Base-by-base conservation (phyloP, 345 rosid genomes). In the Lepidium aucheri region DNA sequence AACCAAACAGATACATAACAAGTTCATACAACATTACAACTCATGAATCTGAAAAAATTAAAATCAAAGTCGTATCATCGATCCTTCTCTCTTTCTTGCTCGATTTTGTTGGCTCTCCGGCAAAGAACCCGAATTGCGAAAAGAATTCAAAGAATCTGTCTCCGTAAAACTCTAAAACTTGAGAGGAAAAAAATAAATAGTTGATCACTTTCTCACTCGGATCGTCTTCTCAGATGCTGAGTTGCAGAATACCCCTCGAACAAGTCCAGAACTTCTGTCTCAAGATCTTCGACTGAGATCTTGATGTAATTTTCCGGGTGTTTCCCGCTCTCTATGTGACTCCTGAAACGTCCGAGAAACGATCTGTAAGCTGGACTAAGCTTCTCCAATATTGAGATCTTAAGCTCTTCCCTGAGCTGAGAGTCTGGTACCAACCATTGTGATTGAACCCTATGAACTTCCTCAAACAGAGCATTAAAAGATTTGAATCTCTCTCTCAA, bases 221-320 rank as follows among this genome's bases (percentile, higher is more conserved):
- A 83, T 79, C 95, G 81, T 85, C 89, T 84, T 78, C 95, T 83
- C 62, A 82, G 79, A 77, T 85, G 93, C 77, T 82, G 95, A 75
- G 93, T 82, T 28, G 80, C 85, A n/a, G 89, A 74, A 68, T 36
- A 81, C 41, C 98, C 98, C 75, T 92, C 98, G 10, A 92, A 92
- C 89, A 92, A 89, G 80, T 92, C 98, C 80, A 92, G 83, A 72
- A 89, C 86, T 16, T 85, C 91, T 6, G 74, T 80, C 83, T 92
- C 98, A 53, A 92, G 79, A 72, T 92, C 98, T 81, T 89, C 97
- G 0, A 86, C 95, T 0, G 97, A 77, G 65, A 85, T 89, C 88
- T 89, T 92, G 53, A 92, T 86, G 76, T 92, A 92, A 76, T 89
- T 92, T 84, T 92, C 98, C 0, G 98, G 98, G 63, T 92, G 97